Base-by-base conservation (phyloP, 441 rosid genomes). In the Metrosideros polymorpha region DNA sequence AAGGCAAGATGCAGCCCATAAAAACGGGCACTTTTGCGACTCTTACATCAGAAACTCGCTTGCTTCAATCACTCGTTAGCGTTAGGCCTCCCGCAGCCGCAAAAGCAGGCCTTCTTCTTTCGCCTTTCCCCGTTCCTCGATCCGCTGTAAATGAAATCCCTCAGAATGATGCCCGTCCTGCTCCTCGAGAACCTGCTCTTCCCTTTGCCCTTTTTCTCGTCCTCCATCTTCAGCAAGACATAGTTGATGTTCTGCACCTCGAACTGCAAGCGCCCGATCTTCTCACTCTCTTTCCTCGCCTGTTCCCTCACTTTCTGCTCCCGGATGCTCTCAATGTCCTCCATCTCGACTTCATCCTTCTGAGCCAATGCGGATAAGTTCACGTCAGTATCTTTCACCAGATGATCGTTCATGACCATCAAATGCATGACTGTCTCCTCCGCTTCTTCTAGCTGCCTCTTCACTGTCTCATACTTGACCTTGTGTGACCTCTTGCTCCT, bases 241-340 rank as follows among this genome's bases (percentile, higher is more conserved):
- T 90, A 89, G 53, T 93, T 95, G 32, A 96, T 91, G 91, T 91
- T 93, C 91, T 96, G 98, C 90, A 98, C 91, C 89, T 96, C 98
- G 49, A 93, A 92, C 90, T 93, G 95, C 92, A 96, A 71, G 86
- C 91, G 87, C 82, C 95, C 95, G 1, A 98, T 94, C 95, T 92
- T 95, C 91, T 96, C 98, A 1, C 95, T 95, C 89, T 90, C 93
- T 85, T 88, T 89, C 86, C 42, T 86, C 18, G 98, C 94, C 87
- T 89, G 92, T 84, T 96, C 99, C 9, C 90, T 91, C 85, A 93
- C 91, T 59, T 89, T 93, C 50, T 90, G 94, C 84, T 90, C 89
- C 83, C 87, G 79, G 57, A 89, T 87, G 54, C 84, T 88, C 90
- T 91, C 90, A 6, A 88, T 85, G 57, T 91, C 94, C 82, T 91